These are phyloP conservation scores for Bremia lactucae DNA, from an alignment of 352 stramenopile genomes.

Conservation along the genomic window DNA sequence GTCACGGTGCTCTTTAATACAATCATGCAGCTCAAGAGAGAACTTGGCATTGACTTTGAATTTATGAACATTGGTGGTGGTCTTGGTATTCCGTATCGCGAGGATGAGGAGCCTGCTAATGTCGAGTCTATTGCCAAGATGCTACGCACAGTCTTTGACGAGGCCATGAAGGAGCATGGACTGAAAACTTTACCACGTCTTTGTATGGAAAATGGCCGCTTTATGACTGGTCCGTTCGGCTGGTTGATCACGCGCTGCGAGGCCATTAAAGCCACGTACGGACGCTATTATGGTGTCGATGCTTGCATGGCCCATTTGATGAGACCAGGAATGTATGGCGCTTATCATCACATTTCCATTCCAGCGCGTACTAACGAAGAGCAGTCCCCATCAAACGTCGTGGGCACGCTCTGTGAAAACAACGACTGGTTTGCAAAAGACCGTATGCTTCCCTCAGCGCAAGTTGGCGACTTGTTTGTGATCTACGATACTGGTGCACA, in stretches of 20 bases:
- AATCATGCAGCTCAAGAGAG: constrained; percentile 61
- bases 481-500: constrained; percentile 86
- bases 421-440: constrained; percentile 90
- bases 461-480: constrained; percentile 83
- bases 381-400: constrained; percentile 49
- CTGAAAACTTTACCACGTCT: constrained; percentile 48
- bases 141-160: constrained; percentile 68
- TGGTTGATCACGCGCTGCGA: constrained; percentile 81
- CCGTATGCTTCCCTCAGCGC: constrained; percentile 45
- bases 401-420: constrained; percentile 85
- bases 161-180: constrained; percentile 56
- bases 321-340: constrained; percentile 84
- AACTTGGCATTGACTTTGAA: constrained; percentile 83
- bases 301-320: constrained; percentile 87
- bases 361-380: constrained; percentile 39
- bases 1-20: constrained; percentile 77
- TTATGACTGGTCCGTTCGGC: constrained; percentile 81
- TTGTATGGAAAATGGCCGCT: constrained; percentile 87
- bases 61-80: constrained; percentile 88
- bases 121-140: constrained; percentile 57
- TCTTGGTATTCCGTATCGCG: constrained; percentile 81
- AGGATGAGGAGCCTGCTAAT: constrained; percentile 60
- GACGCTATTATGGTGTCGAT: constrained; percentile 80
- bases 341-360: constrained; percentile 85
- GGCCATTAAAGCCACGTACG: constrained; percentile 81